Evolutionary conservation across 495 filamentous ascomycete species (phyloP), one percentile per base, ranked within the genome.

Genomic region (Penicillium cataractarum): DNA sequence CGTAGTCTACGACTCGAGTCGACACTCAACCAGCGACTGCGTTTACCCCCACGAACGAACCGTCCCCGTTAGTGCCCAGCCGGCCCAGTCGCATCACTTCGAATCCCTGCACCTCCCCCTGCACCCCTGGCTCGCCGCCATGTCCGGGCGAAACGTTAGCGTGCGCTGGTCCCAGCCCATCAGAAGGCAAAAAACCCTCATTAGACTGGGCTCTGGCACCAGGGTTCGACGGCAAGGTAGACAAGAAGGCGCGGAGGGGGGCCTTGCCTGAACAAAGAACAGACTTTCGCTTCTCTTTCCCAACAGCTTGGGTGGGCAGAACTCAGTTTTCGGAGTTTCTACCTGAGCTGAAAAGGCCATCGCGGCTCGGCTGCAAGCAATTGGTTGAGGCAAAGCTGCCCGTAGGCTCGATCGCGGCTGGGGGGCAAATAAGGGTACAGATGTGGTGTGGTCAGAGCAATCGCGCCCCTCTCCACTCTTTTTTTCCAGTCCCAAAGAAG

Each of bases 61-160:
- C 17, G 42, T n/a, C n/a, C 31, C 39, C 26, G 26, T 55, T 44
- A 15, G 50, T 58, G 32, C 29, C 17, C 27, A 58, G 32, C 55
- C 17, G 22, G 32, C 24, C 21, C 35, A 29, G 31, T 31, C 13
- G 24, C 52, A 24, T 24, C 42, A 13, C 21, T 22, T 46, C 42
- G 42, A 46, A 22, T 22, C 19, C 19, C 42, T 46, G 44, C 46
- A n/a, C 32, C 46, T 29, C 35, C 19, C 19, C 39, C 40, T 62
- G 53, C 56, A 40, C 57, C 58, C 57, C 58, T 65, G 62, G 62
- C 62, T 64, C 21, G 62, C 62, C 57, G 62, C 32, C 10, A n/a
- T 42, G 57, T 56, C 57, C 57, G 57, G 19, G 55, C 40, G 37
- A 55, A 61, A 65, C 51, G 46, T 53, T 65, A 51, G 52, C 40